Base-by-base conservation (phyloP, 1,139 yeast species). In the Meyerozyma guilliermondii region DNA sequence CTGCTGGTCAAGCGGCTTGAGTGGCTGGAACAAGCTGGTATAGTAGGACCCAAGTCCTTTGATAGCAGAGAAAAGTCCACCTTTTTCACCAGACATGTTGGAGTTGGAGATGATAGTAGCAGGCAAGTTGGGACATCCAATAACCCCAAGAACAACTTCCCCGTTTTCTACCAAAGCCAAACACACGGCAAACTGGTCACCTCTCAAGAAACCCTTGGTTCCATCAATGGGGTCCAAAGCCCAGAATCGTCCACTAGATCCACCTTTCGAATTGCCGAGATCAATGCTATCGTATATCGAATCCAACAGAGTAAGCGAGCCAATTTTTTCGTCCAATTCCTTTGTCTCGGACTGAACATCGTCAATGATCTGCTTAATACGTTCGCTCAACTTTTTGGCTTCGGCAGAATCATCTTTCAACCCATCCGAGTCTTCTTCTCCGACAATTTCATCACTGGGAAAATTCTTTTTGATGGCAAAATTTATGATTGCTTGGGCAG, bases 171-270 rank as follows among this genome's bases (percentile, higher is more conserved):
- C 82, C 50, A 92, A 69, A 0, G 96, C 97, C 43, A 92, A 69
- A 59, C 99, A 94, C 2, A 92, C 95, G 4, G 98, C 98, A 63
- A 88, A 92, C 62, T 92, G 99, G 48, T 91, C 98, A 35, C 96
- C 95, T 58, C 99, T 75, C 45, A 92, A 70, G 58, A 92, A 92
- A 0, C 99, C 99, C 60, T 91, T 91, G 17, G 99, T 92, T 13
- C 99, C 99, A 59, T 92, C 99, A 49, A 92, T 91, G 28, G 99
- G 99, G 59, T 92, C 99, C 56, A 92, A 68, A 0, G 98, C 96
- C 99, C 99, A 92, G 62, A 87, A 81, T 49, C 98, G 73, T 26
- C 96, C 96, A 38, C 64, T 69, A 31, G 68, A 53, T 3, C 96
- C 95, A 43, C 97, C 97, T 47, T 73, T 58, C 31, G 86, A 85